phyloP scores from a whole-genome alignment of 148 eudicot species.

The Cornus kousa region DNA sequence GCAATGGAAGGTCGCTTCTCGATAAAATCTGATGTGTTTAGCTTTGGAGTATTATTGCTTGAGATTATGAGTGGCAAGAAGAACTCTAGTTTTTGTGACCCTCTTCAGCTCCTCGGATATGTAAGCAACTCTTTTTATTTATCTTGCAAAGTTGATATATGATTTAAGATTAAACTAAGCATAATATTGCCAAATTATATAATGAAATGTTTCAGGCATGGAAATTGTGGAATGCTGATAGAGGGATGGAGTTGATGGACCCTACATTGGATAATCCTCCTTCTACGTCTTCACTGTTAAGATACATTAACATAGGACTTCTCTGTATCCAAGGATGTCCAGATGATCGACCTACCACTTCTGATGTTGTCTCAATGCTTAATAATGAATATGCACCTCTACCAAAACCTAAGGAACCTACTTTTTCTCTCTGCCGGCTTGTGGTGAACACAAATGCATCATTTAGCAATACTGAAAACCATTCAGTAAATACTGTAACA shows the following conservation, averaged over 20 bases:
- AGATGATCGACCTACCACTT: constrained; percentile 15
- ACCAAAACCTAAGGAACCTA: constrained; percentile 13
- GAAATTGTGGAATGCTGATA: constrained; percentile 14
- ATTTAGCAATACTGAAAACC: background rate
- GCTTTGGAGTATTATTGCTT: constrained; percentile 27
- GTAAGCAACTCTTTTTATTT: constrained; percentile 11
- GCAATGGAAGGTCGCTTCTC: constrained; percentile 24
- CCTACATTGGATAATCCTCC: background rate
- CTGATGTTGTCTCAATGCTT: constrained; percentile 10
- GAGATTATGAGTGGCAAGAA: constrained; percentile 25
- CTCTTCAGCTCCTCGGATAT: constrained; percentile 18
- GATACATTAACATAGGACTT: constrained; percentile 21
- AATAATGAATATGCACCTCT: constrained; percentile 2
- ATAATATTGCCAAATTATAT: background rate
- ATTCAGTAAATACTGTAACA: constrained; percentile 6
- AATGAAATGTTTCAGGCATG: constrained; percentile 13
- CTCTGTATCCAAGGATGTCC: constrained; percentile 16
- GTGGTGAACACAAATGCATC: background rate
- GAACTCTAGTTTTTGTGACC: constrained; percentile 18
- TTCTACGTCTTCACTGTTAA: background rate
- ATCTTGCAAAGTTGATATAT: background rate
- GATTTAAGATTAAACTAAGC: too few relatives aligned
- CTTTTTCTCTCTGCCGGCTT: constrained; percentile 6
- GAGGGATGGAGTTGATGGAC: constrained; percentile 12
- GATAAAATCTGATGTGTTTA: constrained; percentile 20